phyloP scores from a whole-genome alignment of 2,329 filamentous ascomycete genomes.

The Hortaea sp. region DNA sequence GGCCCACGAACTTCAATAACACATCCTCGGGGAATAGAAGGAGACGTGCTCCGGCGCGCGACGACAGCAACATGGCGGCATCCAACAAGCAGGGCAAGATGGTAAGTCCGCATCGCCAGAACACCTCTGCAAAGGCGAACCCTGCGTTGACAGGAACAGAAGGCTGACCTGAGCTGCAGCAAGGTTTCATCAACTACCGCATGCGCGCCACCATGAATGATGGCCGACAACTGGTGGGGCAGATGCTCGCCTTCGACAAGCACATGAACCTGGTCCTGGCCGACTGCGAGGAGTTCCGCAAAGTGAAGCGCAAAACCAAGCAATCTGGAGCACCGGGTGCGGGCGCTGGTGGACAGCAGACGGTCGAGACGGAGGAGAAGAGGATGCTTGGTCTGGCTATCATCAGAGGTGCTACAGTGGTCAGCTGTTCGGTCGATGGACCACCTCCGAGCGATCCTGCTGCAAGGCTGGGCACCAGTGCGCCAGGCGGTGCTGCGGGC shows the following conservation, averaged over 20 bases:
- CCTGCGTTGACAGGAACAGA: conserved; percentile 35
- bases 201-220: conserved; percentile 96
- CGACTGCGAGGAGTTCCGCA: conserved; percentile 95
- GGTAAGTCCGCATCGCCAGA: conserved; percentile 52
- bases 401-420: conserved; percentile 85
- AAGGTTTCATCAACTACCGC: conserved; percentile 88
- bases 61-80: conserved; percentile 32
- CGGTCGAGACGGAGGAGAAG: conserved; percentile 89
- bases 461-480: conserved; percentile 71
- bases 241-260: conserved; percentile 99
- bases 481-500: conserved; percentile 48
- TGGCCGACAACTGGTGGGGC: conserved; percentile 89
- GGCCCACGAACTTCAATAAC: too few species aligned
- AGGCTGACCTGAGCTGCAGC: conserved; percentile 38
- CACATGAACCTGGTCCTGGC: conserved; percentile 99
- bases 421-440: conserved; percentile 90
- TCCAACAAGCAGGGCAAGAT: conserved; percentile 89
- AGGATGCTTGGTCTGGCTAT: conserved; percentile 93
- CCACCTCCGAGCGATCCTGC: conserved; percentile 91
- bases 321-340: conserved; percentile 60
- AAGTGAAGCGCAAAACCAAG: conserved; percentile 72
- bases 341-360: conserved; percentile 33
- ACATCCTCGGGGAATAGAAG: neutral
- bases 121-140: conserved; percentile 11
- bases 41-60: conserved; percentile 34